Percentiles rank a stretch among this genome's conserved stretches.
phyloP scores from a whole-genome alignment of 2,329 filamentous ascomycete species.

The Beauveria pseudobassiana region DNA sequence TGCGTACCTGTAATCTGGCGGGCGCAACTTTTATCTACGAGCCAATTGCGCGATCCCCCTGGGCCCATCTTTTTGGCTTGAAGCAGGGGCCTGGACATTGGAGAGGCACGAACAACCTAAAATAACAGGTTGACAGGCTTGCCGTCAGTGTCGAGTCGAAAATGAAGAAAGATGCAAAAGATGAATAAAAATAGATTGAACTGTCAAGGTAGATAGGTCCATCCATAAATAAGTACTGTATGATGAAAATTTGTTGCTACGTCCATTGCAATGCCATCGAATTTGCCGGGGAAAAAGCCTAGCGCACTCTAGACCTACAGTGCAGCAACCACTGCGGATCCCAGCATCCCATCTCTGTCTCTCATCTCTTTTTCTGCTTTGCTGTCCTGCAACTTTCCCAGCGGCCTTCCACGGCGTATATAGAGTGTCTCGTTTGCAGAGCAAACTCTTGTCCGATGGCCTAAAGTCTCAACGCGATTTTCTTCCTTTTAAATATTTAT shows the following conservation, averaged over 20 bases:
- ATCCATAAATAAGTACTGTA: too few relatives aligned
- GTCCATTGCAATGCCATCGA: too few relatives aligned
- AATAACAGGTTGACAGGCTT: too few relatives aligned
- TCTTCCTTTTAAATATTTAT: not conserved
- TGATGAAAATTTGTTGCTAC: too few relatives aligned
- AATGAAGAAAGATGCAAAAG: too few relatives aligned
- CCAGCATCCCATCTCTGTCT: not conserved
- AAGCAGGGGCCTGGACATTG: too few relatives aligned
- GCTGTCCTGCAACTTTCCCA: not conserved
- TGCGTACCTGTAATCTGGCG: not conserved
- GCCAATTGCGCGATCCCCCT: not conserved
- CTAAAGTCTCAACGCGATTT: not conserved
- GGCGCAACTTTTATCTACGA: not conserved
- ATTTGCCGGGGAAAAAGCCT: not conserved
- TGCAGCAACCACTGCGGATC: not conserved
- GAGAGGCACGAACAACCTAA: too few relatives aligned
- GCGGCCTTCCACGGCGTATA: not conserved
- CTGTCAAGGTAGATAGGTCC: too few relatives aligned
- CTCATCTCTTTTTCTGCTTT: constrained; percentile 4
- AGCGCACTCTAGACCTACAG: not conserved
- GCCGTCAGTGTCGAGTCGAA: not conserved
- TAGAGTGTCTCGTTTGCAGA: not conserved
- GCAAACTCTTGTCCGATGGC: not conserved
- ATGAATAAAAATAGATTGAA: too few relatives aligned
- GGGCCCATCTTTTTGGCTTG: not conserved